phyloP scores from a whole-genome alignment of 441 rosid species.

The Codiaeum variegatum region DNA sequence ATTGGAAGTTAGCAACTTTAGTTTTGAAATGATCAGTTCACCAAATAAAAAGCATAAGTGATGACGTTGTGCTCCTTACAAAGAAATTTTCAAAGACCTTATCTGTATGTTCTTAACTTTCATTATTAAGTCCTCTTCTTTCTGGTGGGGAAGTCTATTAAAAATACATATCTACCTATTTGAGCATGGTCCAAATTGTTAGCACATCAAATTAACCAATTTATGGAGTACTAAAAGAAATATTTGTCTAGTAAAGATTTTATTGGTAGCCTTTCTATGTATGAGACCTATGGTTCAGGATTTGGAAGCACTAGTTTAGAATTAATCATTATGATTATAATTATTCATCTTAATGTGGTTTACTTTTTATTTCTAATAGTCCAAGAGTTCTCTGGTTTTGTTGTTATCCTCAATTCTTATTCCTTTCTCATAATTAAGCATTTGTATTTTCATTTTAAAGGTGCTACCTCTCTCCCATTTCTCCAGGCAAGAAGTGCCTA shows the following conservation, averaged over 20 bases:
- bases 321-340: neutral
- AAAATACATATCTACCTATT: neutral
- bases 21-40: conserved; percentile 53
- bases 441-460: conserved; percentile 33
- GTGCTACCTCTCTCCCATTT: conserved; percentile 56
- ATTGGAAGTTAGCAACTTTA: conserved; percentile 68
- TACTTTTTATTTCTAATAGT: neutral
- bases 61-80: conserved; percentile 40
- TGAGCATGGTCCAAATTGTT: neutral
- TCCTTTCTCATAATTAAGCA: conserved; percentile 10
- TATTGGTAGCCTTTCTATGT: neutral
- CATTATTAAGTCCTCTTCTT: conserved; percentile 7
- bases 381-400: neutral
- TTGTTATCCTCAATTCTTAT: neutral
- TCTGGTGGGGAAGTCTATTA: neutral
- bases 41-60: conserved; percentile 56
- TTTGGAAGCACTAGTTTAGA: neutral
- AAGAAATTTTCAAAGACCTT: conserved; percentile 69
- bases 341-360: neutral
- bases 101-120: conserved; percentile 39
- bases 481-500: conserved; percentile 58
- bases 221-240: neutral
- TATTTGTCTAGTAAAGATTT: neutral
- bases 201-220: neutral
- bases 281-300: neutral